Base-by-base conservation (phyloP, 805 yeast species). In the Myxozyma neotropica region DNA sequence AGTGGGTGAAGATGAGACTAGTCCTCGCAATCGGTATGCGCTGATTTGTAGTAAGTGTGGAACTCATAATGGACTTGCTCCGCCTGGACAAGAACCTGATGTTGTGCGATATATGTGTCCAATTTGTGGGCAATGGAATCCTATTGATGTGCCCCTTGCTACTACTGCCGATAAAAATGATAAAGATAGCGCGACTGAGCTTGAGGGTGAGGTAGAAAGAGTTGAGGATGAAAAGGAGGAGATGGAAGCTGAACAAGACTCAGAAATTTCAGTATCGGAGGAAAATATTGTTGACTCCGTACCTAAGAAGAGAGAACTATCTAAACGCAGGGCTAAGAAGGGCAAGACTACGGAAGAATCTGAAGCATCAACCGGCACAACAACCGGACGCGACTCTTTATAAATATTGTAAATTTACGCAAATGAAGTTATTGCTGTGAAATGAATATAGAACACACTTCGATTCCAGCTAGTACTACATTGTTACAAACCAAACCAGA, bases 21-120 rank as follows among this genome's bases (percentile, higher is more conserved):
- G 83, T 48, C 79, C 87, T 0, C 82, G 82, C 45, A 75, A 75
- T 58, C 73, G 95, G 45, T 87, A 78, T 70, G 96, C 96, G 0
- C 77, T 89, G 65, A 86, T 89, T 15, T 89, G 96, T 70, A 64
- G 69, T 19, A 73, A 77, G n/a, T 89, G 96, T 69, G 75, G 72
- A 23, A 77, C 77, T 17, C 95, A 89, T 72, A 89, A 89, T 69
- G 96, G 96, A 0, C 77, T 89, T 46, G 95, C 95, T 0, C 88
- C 90, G 3, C 90, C 88, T 1, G 86, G 87, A 6, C 74, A 79
- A 59, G 61, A 70, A 1, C 86, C 93, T 0, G 68, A 66, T 1
- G 68, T 71, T 4, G 83, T 87, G 7, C 73, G 72, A 53, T 89
- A 85, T 67, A 69, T 76, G 1, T 89, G 96, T 74, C 88, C 90